A percentile compares a stretch with the other conserved stretches of the same genome.
These are phyloP conservation scores for Psidium friedrichsthalianum DNA, from an alignment of 345 rosid species.

Conservation along the genomic window DNA sequence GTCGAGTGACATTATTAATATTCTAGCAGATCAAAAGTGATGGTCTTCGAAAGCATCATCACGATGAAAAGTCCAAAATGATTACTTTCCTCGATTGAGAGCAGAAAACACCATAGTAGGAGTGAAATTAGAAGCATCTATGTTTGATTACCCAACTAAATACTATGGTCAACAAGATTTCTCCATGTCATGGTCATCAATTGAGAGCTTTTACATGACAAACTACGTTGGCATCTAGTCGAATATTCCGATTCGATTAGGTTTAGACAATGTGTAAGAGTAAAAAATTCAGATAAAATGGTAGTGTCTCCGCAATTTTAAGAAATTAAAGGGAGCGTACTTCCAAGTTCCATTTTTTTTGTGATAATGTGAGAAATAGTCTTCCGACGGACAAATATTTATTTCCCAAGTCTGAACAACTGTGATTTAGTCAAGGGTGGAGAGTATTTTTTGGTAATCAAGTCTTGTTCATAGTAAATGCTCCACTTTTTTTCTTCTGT, in stretches of 20 bases:
- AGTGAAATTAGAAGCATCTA: background rate
- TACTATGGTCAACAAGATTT: background rate
- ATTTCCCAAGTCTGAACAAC: background rate
- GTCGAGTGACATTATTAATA: background rate
- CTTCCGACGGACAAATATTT: background rate
- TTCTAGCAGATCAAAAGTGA: background rate
- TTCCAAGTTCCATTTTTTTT: background rate
- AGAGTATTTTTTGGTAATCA: background rate
- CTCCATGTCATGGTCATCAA: background rate
- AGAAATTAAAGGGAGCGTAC: background rate
- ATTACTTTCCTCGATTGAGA: background rate
- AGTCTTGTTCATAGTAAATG: background rate
- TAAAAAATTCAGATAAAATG: background rate
- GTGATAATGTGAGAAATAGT: background rate
- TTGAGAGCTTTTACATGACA: background rate
- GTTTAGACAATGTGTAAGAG: background rate
- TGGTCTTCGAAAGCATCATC: background rate
- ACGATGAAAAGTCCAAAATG: background rate
- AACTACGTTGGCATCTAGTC: background rate
- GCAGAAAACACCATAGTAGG: background rate
- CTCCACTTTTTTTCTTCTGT: background rate
- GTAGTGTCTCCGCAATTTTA: background rate
- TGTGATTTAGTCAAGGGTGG: background rate
- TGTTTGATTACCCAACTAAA: background rate
- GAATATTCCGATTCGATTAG: background rate